phyloP scores from a whole-genome alignment of 805 yeast species.

The Nakazawaea ishiwadae region DNA sequence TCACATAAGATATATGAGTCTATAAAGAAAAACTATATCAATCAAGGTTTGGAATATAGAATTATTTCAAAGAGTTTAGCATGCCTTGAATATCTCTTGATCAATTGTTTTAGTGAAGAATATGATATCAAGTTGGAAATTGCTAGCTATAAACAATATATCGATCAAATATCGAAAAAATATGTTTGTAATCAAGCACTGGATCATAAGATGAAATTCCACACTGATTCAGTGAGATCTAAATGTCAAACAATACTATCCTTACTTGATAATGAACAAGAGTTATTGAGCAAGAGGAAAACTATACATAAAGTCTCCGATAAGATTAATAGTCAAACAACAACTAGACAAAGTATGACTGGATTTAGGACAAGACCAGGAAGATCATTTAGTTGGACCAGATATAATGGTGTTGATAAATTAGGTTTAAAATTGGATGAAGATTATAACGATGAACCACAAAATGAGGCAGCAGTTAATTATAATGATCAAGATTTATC shows the following conservation, averaged over 20 bases:
- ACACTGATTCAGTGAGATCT: conserved; percentile 2
- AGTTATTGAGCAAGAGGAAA: neutral
- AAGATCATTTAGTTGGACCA: neutral
- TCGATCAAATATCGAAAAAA: conserved; percentile 15
- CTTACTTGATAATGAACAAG: neutral
- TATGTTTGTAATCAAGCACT: conserved; percentile 15
- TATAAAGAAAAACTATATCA: conserved; percentile 22
- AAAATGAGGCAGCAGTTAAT: neutral
- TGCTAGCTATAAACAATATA: conserved; percentile 12
- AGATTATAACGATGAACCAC: neutral
- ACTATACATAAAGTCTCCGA: neutral
- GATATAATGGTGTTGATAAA: neutral
- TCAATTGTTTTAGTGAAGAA: conserved; percentile 20
- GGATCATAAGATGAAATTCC: conserved; percentile 15
- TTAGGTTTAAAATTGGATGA: neutral
- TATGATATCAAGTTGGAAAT: conserved; percentile 21
- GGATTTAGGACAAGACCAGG: neutral
- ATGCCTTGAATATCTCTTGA: conserved; percentile 21
- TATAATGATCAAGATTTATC: neutral
- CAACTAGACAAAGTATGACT: neutral
- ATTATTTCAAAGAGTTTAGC: conserved; percentile 22
- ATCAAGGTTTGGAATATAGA: conserved; percentile 24
- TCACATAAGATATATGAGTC: conserved; percentile 14
- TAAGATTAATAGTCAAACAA: neutral
- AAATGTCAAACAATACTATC: neutral